These are phyloP conservation scores for Scolecobasidium constrictum DNA, from an alignment of 2,329 filamentous ascomycete species.

Conservation along the genomic window DNA sequence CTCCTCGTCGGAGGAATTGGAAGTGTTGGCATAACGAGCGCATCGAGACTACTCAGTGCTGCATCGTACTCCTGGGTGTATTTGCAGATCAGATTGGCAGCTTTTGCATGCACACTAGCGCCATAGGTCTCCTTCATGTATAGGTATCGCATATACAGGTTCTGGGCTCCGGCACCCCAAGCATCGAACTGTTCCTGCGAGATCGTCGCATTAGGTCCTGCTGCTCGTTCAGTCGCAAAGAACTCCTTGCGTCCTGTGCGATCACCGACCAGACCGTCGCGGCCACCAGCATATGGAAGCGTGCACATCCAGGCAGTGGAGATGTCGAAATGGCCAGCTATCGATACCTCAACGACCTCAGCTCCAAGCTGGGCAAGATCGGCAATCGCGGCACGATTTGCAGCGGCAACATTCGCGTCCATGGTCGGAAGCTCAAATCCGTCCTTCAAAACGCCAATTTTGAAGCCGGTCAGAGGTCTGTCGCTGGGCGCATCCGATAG, in stretches of 20 bases:
- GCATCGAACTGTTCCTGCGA: constrained; percentile 34
- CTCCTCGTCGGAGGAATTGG: constrained; percentile 18
- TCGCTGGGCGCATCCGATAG: constrained; percentile 12
- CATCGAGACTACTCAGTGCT: constrained; percentile 24
- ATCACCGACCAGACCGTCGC: constrained; percentile 32
- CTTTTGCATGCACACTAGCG: constrained; percentile 30
- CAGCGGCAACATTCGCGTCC: constrained; percentile 26
- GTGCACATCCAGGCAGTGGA: constrained; percentile 30
- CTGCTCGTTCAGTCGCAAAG: constrained; percentile 36
- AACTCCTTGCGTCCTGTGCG: constrained; percentile 31
- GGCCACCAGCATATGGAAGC: no score
- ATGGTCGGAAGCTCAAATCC: constrained; percentile 20
- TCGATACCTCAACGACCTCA: constrained; percentile 33
- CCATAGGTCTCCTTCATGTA: constrained; percentile 26
- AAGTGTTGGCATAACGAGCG: constrained; percentile 31
- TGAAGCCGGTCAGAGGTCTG: constrained; percentile 17
- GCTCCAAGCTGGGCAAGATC: constrained; percentile 37
- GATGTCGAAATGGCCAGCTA: constrained; percentile 31
- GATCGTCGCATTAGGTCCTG: constrained; percentile 40
- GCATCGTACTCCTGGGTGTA: constrained; percentile 28
- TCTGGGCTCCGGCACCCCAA: constrained; percentile 39
- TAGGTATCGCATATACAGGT: constrained; percentile 33
- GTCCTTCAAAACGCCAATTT: constrained; percentile 19
- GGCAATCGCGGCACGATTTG: constrained; percentile 29
- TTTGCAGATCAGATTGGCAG: constrained; percentile 28